phyloP scores from a whole-genome alignment of 345 rosid genomes.

The Euphorbia peplus region DNA sequence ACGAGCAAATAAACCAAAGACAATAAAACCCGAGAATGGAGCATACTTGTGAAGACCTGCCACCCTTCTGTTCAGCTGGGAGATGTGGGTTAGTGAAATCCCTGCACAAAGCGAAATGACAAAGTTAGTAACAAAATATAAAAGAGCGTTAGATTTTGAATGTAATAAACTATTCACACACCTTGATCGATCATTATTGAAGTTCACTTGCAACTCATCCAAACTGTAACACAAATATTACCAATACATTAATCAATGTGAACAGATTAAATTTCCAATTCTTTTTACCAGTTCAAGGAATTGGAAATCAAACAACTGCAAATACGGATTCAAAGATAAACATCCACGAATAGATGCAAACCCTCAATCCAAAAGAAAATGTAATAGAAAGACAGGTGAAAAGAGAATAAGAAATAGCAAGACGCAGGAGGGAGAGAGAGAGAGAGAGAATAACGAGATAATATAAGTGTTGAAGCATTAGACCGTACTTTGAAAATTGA shows the following conservation, averaged over 20 bases:
- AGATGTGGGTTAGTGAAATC: constrained; percentile 94
- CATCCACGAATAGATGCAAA: neutral
- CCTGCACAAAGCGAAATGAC: constrained; percentile 39
- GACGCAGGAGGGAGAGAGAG: neutral
- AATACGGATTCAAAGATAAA: neutral
- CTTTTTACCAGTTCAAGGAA: neutral
- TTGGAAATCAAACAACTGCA: neutral
- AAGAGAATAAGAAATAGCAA: neutral
- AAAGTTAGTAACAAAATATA: constrained; percentile 10
- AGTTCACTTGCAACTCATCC: constrained; percentile 96
- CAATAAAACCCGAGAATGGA: constrained; percentile 3
- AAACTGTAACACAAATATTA: constrained; percentile 45
- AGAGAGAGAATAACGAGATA: constrained; percentile 3
- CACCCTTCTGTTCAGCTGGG: constrained; percentile 81
- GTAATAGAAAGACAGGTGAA: neutral
- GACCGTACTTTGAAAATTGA: constrained; percentile 89
- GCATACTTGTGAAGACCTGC: constrained; percentile 81
- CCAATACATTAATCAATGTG: neutral
- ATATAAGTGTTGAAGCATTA: constrained; percentile 10
- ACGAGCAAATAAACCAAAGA: neutral
- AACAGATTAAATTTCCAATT: neutral
- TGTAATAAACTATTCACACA: constrained; percentile 21
- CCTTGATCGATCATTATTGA: constrained; percentile 97
- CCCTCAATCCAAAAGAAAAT: neutral
- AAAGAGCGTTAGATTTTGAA: constrained; percentile 12